A percentile compares a stretch with the other conserved stretches of the same genome.
These are phyloP conservation scores for Ophidiomyces ophidiicola DNA, from an alignment of 2,329 filamentous ascomycete species.

Conservation along the genomic window DNA sequence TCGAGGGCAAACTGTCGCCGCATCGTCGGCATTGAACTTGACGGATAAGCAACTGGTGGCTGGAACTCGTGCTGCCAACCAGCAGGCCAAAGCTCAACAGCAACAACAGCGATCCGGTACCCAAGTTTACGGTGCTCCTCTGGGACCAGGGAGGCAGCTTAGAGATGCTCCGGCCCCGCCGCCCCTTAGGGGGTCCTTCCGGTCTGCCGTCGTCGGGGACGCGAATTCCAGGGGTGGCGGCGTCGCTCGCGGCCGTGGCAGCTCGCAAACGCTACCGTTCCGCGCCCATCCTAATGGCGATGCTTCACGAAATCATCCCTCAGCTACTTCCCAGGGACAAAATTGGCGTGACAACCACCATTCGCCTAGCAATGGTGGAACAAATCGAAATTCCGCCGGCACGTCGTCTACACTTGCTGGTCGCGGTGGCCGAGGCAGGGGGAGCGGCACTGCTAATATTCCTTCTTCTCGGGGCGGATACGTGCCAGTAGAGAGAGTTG, in stretches of 20 bases:
- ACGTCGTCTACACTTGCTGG: not conserved
- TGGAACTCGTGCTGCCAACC: constrained; percentile 29
- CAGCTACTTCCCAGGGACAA: not conserved
- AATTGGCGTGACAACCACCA: constrained; percentile 1
- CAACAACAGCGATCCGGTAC: constrained; percentile 42
- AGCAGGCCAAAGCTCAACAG: constrained; percentile 39
- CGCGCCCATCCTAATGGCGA: constrained; percentile 17
- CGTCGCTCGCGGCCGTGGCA: constrained; percentile 26
- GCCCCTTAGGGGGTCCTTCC: constrained; percentile 47
- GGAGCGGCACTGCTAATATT: constrained; percentile 2
- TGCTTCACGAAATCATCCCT: not conserved
- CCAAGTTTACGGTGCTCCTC: constrained; percentile 46
- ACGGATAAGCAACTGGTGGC: constrained; percentile 69
- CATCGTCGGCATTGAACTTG: constrained; percentile 79
- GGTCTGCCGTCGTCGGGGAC: constrained; percentile 43
- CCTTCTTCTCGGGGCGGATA: constrained; percentile 20
- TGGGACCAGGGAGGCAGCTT: constrained; percentile 49
- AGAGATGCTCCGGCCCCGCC: constrained; percentile 44
- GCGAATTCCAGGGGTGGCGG: constrained; percentile 29
- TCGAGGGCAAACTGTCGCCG: constrained; percentile 80
- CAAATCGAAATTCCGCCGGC: not conserved
- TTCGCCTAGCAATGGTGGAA: constrained; percentile 1
- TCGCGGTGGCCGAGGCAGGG: constrained; percentile 9
- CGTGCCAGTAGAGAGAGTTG: constrained; percentile 32
- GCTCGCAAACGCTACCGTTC: constrained; percentile 19